Evolutionary conservation across 352 stramenopile genomes (phyloP).

Genomic region (Phytophthora pinifolia): DNA sequence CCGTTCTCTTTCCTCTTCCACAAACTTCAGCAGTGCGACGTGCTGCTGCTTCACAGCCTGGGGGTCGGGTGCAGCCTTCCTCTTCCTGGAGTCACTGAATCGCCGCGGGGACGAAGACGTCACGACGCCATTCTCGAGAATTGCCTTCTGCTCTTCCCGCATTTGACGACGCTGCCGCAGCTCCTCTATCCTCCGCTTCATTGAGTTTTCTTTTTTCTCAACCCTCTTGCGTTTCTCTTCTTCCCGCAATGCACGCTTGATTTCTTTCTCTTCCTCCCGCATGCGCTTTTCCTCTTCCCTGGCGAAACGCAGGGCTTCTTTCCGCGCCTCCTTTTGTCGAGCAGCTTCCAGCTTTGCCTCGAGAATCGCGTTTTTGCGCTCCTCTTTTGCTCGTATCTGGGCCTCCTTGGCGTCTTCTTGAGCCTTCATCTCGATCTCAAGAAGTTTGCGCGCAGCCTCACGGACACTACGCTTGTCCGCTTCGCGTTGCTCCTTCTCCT

Average conservation of each 20-base stretch:
- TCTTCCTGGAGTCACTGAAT: conserved; percentile 23
- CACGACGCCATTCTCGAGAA: conserved; percentile 74
- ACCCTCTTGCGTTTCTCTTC: conserved; percentile 72
- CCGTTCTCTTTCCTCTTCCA: conserved; percentile 65
- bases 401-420: conserved; percentile 78
- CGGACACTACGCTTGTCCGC: conserved; percentile 71
- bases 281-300: conserved; percentile 71
- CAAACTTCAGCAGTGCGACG: conserved; percentile 65
- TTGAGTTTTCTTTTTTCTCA: conserved; percentile 69
- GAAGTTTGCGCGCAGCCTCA: conserved; percentile 61
- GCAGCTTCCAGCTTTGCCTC: conserved; percentile 62
- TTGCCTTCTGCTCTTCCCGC: conserved; percentile 68
- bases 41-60: conserved; percentile 46
- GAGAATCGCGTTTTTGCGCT: conserved; percentile 68
- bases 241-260: conserved; percentile 65
- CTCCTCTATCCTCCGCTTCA: conserved; percentile 79
- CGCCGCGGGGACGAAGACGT: conserved; percentile 39
- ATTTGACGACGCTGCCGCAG: conserved; percentile 60
- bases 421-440: conserved; percentile 79
- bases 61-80: conserved; percentile 21
- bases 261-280: conserved; percentile 70
- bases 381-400: conserved; percentile 62
- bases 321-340: conserved; percentile 65
- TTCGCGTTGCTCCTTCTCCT: conserved; percentile 59
- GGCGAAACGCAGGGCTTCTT: conserved; percentile 56